A percentile compares a stretch with the other conserved stretches of the same genome.
Conservation (phyloP, 2,329 filamentous ascomycete species). For the Bisporella sp. region DNA sequence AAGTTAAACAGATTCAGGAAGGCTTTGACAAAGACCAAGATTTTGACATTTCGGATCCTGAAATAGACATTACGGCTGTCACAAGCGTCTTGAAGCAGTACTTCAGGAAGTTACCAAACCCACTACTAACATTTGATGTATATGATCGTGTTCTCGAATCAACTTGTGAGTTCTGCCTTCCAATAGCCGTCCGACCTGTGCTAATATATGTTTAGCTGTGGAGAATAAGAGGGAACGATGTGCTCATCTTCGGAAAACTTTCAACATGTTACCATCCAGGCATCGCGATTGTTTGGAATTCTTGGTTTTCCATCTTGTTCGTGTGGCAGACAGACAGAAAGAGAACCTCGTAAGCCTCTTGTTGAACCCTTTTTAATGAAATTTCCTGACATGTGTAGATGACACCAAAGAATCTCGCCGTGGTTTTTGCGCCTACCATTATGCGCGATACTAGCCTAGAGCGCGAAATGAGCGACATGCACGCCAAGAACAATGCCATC, state of each 20-base stretch:
- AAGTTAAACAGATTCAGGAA: constrained; percentile 83
- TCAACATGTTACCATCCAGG: constrained; percentile 71
- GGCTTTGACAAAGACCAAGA: constrained; percentile 84
- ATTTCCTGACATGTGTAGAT: constrained; percentile 49
- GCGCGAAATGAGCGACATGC: constrained; percentile 93
- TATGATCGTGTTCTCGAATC: constrained; percentile 87
- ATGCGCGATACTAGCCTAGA: constrained; percentile 88
- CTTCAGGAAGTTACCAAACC: constrained; percentile 85
- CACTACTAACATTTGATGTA: constrained; percentile 84
- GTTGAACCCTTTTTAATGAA: background rate
- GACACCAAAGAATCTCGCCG: constrained; percentile 92
- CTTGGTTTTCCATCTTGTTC: constrained; percentile 84
- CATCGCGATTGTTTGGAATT: constrained; percentile 91
- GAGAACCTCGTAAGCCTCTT: constrained; percentile 69
- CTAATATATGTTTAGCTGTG: constrained; percentile 44
- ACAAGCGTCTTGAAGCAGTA: constrained; percentile 97
- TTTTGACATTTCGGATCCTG: constrained; percentile 88
- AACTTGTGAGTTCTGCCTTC: constrained; percentile 46
- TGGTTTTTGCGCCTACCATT: constrained; percentile 96
- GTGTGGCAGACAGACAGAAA: constrained; percentile 73
- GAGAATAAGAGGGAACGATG: constrained; percentile 61
- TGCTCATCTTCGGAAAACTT: constrained; percentile 62
- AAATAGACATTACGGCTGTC: constrained; percentile 91
- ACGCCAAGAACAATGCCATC: constrained; percentile 83
- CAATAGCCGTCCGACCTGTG: background rate